These are phyloP conservation scores for Mycena belliarum DNA, from an alignment of 768 basidiomycete genomes.

Conservation along the genomic window DNA sequence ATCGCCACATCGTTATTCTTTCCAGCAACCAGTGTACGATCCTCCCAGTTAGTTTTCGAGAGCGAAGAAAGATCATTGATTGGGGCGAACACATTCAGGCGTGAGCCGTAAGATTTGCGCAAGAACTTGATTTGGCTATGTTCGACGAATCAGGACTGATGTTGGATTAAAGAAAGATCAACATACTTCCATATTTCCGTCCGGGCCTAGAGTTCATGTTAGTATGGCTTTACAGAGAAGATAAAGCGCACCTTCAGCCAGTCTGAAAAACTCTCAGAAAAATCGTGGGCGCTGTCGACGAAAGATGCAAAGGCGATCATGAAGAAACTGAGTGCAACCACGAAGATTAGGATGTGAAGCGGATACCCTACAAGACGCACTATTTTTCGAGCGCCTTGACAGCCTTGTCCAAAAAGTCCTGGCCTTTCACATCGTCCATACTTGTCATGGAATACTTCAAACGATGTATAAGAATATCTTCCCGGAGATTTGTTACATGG, in stretches of 20 bases:
- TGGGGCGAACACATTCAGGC: slow-evolving; percentile 89
- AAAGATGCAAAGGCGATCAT: slow-evolving; percentile 92
- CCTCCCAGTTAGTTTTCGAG: slow-evolving; percentile 66
- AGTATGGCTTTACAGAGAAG: not conserved
- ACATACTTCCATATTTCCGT: slow-evolving; percentile 93
- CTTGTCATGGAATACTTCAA: slow-evolving; percentile 84
- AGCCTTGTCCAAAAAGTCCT: slow-evolving; percentile 62
- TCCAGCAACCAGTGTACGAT: slow-evolving; percentile 60
- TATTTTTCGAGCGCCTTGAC: slow-evolving; percentile 85
- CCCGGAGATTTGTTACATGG: slow-evolving; percentile 88
- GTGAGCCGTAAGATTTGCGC: slow-evolving; percentile 76
- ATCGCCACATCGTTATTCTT: slow-evolving; percentile 74
- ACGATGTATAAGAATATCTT: slow-evolving; percentile 82
- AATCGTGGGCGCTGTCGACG: slow-evolving; percentile 63
- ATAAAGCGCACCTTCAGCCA: slow-evolving; percentile 72
- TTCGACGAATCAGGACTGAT: not conserved
- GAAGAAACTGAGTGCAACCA: slow-evolving; percentile 67
- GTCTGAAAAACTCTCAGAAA: slow-evolving; percentile 72
- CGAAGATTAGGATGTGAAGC: not conserved
- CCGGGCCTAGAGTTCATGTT: slow-evolving; percentile 48
- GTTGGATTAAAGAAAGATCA: not conserved
- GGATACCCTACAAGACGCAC: slow-evolving; percentile 42
- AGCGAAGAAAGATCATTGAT: slow-evolving; percentile 84
- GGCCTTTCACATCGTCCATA: slow-evolving; percentile 64
- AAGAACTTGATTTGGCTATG: slow-evolving; percentile 83